Evolutionary conservation across 139 green algal genomes (phyloP).

Genomic region (Dunaliella primolecta): DNA sequence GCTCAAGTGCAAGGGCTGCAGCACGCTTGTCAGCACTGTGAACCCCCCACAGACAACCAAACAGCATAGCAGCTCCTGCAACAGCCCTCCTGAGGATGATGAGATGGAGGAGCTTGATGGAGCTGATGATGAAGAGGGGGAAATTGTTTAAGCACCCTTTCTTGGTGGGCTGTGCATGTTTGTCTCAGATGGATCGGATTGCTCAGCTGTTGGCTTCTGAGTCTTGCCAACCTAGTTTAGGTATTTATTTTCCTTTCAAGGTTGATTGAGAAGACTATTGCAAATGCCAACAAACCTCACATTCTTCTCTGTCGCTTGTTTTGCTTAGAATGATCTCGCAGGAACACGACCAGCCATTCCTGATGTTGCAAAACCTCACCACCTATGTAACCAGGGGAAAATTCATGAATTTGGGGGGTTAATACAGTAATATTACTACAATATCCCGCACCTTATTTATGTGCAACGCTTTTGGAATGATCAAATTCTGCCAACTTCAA

Average conservation of each 20-base stretch:
- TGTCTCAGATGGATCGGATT: background rate
- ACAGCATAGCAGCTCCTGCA: background rate
- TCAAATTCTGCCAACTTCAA: too few species aligned
- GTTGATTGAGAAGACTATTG: too few species aligned
- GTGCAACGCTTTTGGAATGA: too few species aligned
- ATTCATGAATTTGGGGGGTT: background rate
- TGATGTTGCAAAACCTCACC: background rate
- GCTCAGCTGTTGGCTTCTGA: background rate
- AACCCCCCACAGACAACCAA: background rate
- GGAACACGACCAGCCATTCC: background rate
- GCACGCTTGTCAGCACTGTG: background rate
- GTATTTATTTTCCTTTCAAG: background rate
- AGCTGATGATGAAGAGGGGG: background rate
- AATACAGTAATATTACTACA: background rate
- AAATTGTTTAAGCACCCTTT: background rate
- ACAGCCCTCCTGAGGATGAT: background rate
- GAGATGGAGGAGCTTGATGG: background rate
- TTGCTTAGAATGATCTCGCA: background rate
- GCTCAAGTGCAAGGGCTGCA: background rate
- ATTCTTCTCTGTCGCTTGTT: background rate
- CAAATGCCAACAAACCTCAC: background rate
- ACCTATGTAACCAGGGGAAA: background rate
- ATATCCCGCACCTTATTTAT: too few species aligned
- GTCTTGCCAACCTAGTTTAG: background rate
- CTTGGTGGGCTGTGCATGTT: background rate